These are phyloP conservation scores for Bonia amplexicaulis DNA, from an alignment of 176 grass and related monocot genomes.

Conservation along the genomic window DNA sequence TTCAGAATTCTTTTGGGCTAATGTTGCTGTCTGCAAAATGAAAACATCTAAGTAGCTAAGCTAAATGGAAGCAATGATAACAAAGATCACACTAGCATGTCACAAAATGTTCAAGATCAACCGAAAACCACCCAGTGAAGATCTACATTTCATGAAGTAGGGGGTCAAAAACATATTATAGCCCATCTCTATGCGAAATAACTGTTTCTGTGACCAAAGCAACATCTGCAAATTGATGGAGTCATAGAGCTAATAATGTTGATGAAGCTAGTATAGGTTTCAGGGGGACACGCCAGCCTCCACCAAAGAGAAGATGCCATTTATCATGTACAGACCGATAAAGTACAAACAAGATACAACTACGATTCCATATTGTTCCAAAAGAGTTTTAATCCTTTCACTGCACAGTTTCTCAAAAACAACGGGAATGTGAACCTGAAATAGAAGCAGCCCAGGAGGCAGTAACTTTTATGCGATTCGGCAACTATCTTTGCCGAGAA, in stretches of 20 bases:
- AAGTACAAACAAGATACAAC: not conserved
- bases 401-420: not conserved
- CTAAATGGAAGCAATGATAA: not conserved
- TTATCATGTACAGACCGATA: not conserved
- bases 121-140: not conserved
- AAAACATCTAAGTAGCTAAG: not conserved
- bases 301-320: not conserved
- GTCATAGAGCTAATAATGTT: not conserved
- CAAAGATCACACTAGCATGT: not conserved
- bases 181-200: not conserved
- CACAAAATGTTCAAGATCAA: not conserved
- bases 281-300: not conserved
- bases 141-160: not conserved
- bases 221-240: not conserved
- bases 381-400: not conserved
- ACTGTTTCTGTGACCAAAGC: not conserved
- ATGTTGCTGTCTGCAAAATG: constrained; percentile 45
- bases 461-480: not conserved
- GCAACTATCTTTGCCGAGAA: not conserved
- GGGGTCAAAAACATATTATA: not conserved
- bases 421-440: not conserved
- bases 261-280: not conserved
- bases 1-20: constrained; percentile 76
- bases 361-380: not conserved
- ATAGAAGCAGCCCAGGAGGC: not conserved